phyloP scores from a whole-genome alignment of 1,139 yeast species.

The Taiozyma sp. region DNA sequence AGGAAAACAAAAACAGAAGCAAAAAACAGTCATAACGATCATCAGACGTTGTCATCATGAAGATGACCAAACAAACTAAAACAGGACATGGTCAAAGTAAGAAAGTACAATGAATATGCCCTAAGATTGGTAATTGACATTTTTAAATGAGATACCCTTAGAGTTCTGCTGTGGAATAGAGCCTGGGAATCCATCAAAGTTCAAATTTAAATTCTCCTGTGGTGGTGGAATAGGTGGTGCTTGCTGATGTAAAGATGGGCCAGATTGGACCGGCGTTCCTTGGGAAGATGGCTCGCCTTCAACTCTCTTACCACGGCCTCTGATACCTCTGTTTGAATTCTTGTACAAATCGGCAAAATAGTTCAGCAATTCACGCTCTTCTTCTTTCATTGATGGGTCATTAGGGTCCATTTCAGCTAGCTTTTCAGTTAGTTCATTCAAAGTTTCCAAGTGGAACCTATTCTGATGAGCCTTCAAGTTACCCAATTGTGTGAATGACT shows the following conservation, averaged over 20 bases:
- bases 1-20: neutral
- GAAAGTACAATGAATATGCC: neutral
- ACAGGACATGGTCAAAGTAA: neutral
- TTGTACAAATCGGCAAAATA: constrained; percentile 81
- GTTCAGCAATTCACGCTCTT: constrained; percentile 63
- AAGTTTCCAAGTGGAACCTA: constrained; percentile 72
- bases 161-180: neutral
- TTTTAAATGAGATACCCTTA: constrained; percentile 12
- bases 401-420: constrained; percentile 52
- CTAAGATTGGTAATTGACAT: constrained; percentile 9
- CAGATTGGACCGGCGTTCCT: neutral
- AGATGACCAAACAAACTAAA: neutral
- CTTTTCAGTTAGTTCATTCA: constrained; percentile 56
- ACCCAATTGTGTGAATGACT: constrained; percentile 87
- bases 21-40: neutral
- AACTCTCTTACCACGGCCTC: constrained; percentile 73
- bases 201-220: neutral
- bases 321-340: constrained; percentile 85
- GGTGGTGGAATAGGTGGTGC: neutral
- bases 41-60: neutral
- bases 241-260: neutral
- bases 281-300: neutral
- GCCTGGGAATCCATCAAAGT: neutral
- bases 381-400: constrained; percentile 45
- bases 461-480: constrained; percentile 93